Evolutionary conservation across 805 yeast genomes (phyloP), one percentile per base, ranked within the genome.

Genomic region (Tetrapisispora fleetii): DNA sequence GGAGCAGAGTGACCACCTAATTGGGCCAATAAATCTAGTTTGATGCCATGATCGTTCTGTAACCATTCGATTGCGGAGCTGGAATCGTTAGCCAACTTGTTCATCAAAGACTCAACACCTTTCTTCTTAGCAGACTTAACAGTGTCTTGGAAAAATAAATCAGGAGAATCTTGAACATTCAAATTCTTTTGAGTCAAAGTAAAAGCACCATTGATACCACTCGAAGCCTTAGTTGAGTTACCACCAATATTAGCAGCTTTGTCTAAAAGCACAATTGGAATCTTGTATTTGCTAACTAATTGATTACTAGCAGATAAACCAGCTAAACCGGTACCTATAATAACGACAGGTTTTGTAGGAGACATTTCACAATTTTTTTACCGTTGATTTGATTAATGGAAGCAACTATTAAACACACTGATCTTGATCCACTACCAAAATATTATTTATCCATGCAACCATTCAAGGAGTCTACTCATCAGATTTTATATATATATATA

Each of bases 1-100:
- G 88, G 81, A 46, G 73, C 78, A 1, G 89, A 80, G 60, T 86
- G 95, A 2, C 95, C 95, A 37, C 95, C 95, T 40, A 85, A 66
- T 55, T 85, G 77, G 17, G 86, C 76, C 8, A 86, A 84, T n/a
- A 80, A 71, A 14, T 84, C 75, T 46, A 86, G 66, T 55, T 81
- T 85, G 45, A 85, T 67, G 6, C 70, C 74, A 56, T 84, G 79
- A 5, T 73, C 75, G 36, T 77, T 73, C 52, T 83, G 84, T 45
- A 86, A 73, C 91, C 95, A 86, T 40, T 76, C 76, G 42, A 86
- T 75, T 0, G 93, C 90, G 42, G 73, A 74, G 5, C 77, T 79
- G 2, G 88, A 80, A 43, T 81, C 78, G 48, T 73, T 67, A 0
- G 84, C 76, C 50, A 86, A 68, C 4, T 77, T 81, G 28, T 71